Conservation (phyloP, 148 eudicot genomes). For the Vaccinium darrowii region DNA sequence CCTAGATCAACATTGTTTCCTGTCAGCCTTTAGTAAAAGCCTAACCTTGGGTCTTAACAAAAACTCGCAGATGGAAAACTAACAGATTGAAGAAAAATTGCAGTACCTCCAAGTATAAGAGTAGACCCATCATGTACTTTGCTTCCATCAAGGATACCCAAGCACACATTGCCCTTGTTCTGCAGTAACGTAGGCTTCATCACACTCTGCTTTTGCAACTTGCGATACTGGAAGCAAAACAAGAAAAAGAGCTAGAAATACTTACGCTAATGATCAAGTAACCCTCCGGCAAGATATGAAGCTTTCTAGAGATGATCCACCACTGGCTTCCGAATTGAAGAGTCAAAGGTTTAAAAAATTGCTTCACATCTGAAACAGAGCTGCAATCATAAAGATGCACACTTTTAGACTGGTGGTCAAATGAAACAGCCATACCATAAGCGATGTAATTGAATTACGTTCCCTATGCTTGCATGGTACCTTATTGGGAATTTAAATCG, state of each 20-base stretch:
- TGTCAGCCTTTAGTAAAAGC: not conserved
- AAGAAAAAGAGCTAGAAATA: constrained; percentile 1
- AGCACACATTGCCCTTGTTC: constrained; percentile 60
- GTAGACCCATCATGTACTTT: constrained; percentile 47
- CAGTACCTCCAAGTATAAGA: constrained; percentile 57
- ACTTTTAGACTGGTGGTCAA: not conserved
- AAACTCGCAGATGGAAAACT: not conserved
- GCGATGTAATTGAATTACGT: not conserved
- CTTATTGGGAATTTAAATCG: constrained; percentile 49
- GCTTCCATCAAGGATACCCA: constrained; percentile 67
- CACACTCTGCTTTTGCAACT: not conserved
- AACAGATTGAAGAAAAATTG: not conserved
- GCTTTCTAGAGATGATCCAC: constrained; percentile 40
- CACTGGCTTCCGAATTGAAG: constrained; percentile 55
- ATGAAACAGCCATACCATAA: not conserved
- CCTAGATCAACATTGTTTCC: not conserved
- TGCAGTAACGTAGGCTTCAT: constrained; percentile 24
- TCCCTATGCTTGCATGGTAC: constrained; percentile 21
- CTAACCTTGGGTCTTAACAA: not conserved
- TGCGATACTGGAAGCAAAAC: not conserved
- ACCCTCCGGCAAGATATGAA: constrained; percentile 54
- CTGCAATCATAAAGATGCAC: constrained; percentile 29
- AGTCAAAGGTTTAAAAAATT: constrained; percentile 49
- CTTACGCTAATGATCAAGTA: constrained; percentile 53
- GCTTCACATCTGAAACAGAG: constrained; percentile 42